phyloP scores from a whole-genome alignment of 2,329 filamentous ascomycete genomes.

The Fusarium concolor region DNA sequence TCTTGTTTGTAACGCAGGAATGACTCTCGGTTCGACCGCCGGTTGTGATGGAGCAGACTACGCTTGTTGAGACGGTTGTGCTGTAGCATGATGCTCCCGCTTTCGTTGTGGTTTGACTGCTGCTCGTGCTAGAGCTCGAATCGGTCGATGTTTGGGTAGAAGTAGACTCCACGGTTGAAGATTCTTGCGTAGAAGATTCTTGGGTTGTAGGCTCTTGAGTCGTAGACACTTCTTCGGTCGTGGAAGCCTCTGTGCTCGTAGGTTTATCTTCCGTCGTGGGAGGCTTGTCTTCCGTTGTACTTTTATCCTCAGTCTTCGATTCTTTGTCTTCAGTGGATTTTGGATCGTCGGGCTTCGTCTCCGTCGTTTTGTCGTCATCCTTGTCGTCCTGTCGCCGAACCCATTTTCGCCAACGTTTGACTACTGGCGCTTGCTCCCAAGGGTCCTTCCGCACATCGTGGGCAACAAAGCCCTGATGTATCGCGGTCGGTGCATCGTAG shows the following conservation, averaged over 20 bases:
- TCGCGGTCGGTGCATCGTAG: neutral
- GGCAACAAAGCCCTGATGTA: neutral
- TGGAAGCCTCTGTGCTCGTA: neutral
- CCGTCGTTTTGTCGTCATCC: neutral
- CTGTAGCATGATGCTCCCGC: constrained; percentile 23
- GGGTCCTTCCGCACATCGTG: neutral
- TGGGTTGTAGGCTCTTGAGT: neutral
- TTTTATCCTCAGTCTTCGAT: too few relatives aligned
- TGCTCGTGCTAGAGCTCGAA: neutral
- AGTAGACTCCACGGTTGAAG: neutral
- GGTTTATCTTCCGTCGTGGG: neutral
- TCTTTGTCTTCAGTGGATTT: neutral
- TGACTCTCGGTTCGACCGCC: constrained; percentile 16
- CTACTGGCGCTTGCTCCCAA: neutral
- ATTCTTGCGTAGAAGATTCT: constrained; percentile 10
- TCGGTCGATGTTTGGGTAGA: constrained; percentile 3
- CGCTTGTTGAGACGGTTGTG: constrained; percentile 17
- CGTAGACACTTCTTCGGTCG: neutral
- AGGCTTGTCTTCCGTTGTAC: neutral
- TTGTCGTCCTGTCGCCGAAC: constrained; percentile 15
- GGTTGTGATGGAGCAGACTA: constrained; percentile 21
- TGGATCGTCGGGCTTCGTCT: neutral
- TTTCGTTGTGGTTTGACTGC: neutral
- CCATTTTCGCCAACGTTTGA: constrained; percentile 22
- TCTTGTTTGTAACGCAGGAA: constrained; percentile 9